Evolutionary conservation across 345 rosid genomes (phyloP).

Genomic region (Moricandia arvensis): DNA sequence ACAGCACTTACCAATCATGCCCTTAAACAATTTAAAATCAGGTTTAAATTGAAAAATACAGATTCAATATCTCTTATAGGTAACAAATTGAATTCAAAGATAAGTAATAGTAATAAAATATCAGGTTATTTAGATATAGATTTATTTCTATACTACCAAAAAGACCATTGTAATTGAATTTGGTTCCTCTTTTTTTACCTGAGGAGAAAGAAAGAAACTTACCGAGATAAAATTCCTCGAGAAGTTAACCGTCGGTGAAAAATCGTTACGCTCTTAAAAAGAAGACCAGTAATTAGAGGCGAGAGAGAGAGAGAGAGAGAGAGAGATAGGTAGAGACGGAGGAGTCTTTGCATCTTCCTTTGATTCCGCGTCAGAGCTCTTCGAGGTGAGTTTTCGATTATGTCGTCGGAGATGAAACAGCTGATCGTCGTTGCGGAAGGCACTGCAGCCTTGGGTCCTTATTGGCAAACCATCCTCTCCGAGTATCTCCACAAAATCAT

Average conservation of each 20-base stretch:
- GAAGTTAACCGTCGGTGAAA: background rate
- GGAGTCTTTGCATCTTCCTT: background rate
- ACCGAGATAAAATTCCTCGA: background rate
- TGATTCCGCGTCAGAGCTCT: background rate
- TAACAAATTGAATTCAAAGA: background rate
- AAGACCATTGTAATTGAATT: background rate
- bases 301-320: background rate
- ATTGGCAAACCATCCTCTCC: constrained; percentile 67
- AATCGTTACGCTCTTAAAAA: background rate
- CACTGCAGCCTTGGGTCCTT: constrained; percentile 89
- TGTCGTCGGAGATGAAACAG: constrained; percentile 68
- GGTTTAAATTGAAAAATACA: background rate
- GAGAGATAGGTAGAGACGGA: background rate
- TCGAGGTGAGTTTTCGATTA: background rate
- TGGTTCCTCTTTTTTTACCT: background rate
- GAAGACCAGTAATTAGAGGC: background rate
- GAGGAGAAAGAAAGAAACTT: background rate
- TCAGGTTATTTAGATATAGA: background rate
- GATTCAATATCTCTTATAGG: background rate
- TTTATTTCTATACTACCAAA: too few relatives aligned
- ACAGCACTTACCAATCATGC: too few relatives aligned
- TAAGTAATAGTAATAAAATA: too few relatives aligned
- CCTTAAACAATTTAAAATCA: background rate
- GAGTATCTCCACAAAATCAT: constrained; percentile 91
- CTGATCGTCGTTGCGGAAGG: constrained; percentile 89